A percentile compares a stretch with the other conserved stretches of the same genome.
Evolutionary conservation across 768 basidiomycete genomes (phyloP).

Genomic region (Neoboletus brunneissimus): DNA sequence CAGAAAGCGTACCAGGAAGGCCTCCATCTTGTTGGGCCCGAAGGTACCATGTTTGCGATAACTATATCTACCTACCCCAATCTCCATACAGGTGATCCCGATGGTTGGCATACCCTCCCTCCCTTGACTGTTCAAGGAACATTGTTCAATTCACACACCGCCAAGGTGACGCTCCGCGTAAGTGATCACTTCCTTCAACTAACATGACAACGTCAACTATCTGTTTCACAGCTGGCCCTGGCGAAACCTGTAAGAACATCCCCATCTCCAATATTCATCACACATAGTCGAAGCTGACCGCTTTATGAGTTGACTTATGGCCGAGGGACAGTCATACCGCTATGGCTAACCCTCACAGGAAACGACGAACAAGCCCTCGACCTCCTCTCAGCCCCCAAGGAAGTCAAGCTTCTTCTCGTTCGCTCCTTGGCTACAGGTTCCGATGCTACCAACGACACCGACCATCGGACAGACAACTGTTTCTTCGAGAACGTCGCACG

Average conservation of each 20-base stretch:
- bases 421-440: conserved; percentile 49
- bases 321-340: conserved; percentile 49
- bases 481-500: conserved; percentile 41
- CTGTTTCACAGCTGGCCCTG: conserved; percentile 41
- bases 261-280: background rate
- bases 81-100: conserved; percentile 31
- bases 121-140: conserved; percentile 34
- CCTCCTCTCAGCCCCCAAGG: conserved; percentile 40
- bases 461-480: conserved; percentile 44
- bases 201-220: background rate
- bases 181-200: conserved; percentile 6
- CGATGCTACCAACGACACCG: conserved; percentile 41
- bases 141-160: conserved; percentile 32
- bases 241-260: conserved; percentile 43
- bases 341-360: conserved; percentile 45
- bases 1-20: conserved; percentile 37
- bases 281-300: background rate
- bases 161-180: conserved; percentile 34
- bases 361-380: conserved; percentile 49
- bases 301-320: conserved; percentile 45
- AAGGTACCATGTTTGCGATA: conserved; percentile 12
- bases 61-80: background rate
- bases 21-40: conserved; percentile 34
- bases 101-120: conserved; percentile 38
- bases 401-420: conserved; percentile 42